Base-by-base conservation (phyloP, 2,329 filamentous ascomycete genomes). In the Atkinsonella texensis region DNA sequence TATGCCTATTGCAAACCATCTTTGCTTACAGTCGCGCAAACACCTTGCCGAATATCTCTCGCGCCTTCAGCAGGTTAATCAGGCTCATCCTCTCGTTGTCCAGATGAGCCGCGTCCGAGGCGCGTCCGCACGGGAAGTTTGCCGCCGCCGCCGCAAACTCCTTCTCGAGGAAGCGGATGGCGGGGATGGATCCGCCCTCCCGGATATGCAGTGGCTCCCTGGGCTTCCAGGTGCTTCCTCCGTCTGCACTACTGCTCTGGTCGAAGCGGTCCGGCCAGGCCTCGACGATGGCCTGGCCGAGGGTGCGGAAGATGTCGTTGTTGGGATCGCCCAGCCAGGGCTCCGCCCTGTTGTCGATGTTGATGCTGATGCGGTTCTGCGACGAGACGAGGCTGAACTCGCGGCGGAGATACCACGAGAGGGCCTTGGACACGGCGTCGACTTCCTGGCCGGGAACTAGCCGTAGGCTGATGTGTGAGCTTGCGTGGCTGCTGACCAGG, bases 371-470 rank as follows among this genome's bases (percentile, higher is more conserved):
- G 6, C 75, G 77, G 61, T 98, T 98, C 55, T 87, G 84, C 1
- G 88, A 91, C 32, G 84, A 83, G 1, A 97, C 80, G 15, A 76
- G 69, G 1, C 73, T 74, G 62, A 96, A 98, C 57, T 89, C 79
- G 12, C 77, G 71, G 46, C 81, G 68, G 0, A 96, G 73, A 61
- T 85, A 94, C 1, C 72, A 64, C 0, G 75, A 80, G 5, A 98
- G 73, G 0, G 78, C 74, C 15, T 76, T 71, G 2, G 87, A 83
- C 11, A 97, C 82, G n/a, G 80, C 75, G 39, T 86, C 81, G 0
- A 94, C 83, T 62, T 93, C 86, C 66, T 98, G 93, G 12, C 94
- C 93, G 0, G 93, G 93, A 1, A 98, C 93, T 1, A 98, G 80
- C 12, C 93, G 88, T 40, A 98, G 75, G 15, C 90, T 96, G 35